phyloP scores from a whole-genome alignment of 345 rosid genomes.

The Clarkia xantiana region DNA sequence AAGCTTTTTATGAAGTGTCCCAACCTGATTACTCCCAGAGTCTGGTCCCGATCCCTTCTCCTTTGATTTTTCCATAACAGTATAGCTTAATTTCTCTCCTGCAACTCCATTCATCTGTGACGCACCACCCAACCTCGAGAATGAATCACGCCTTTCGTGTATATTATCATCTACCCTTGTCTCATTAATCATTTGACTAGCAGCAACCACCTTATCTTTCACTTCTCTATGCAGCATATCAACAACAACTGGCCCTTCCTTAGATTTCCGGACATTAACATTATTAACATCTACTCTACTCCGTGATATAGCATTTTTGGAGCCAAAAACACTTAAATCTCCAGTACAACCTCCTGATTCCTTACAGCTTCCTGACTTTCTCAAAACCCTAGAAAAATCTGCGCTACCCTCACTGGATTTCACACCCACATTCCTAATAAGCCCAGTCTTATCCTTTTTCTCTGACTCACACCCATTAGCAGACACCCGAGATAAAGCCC shows the following conservation, averaged over 20 bases:
- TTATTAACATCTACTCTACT: neutral
- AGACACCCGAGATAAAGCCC: conserved; percentile 25
- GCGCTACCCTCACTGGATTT: conserved; percentile 14
- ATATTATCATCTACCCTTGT: too few species aligned
- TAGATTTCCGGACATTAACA: neutral
- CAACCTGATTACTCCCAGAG: conserved; percentile 8
- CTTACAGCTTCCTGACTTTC: conserved; percentile 12
- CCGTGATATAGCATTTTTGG: neutral
- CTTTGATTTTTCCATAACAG: conserved; percentile 21
- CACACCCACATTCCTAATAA: conserved; percentile 12
- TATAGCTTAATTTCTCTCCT: neutral
- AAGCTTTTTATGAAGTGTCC: conserved; percentile 76
- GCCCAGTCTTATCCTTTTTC: conserved; percentile 8
- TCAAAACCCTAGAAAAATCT: conserved; percentile 7
- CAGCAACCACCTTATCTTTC: conserved; percentile 5
- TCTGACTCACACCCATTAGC: conserved; percentile 16
- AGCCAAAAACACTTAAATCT: neutral
- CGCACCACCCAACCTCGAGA: neutral
- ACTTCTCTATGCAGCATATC: neutral
- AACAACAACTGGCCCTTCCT: neutral
- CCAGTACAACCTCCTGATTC: conserved; percentile 1
- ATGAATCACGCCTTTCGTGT: too few species aligned
- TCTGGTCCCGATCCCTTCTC: conserved; percentile 24
- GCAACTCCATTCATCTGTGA: neutral
- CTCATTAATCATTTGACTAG: too few species aligned